phyloP scores from a whole-genome alignment of 2,329 filamentous ascomycete genomes.

The Neurospora sp. region DNA sequence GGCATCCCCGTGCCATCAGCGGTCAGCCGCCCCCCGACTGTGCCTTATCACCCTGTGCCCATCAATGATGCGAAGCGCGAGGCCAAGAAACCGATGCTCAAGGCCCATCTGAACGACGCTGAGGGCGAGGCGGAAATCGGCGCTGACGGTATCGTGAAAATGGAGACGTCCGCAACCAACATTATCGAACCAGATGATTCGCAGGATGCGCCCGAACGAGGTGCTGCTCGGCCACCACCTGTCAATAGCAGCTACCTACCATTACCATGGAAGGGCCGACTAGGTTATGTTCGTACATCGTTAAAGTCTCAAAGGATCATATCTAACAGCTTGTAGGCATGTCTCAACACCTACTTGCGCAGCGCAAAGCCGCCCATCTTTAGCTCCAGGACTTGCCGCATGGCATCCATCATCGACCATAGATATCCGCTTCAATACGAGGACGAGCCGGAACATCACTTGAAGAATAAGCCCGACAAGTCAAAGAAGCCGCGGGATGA shows the following conservation, averaged over 20 bases:
- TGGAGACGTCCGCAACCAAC: background rate
- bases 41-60: background rate
- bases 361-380: conserved; percentile 76
- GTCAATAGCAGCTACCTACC: conserved; percentile 78
- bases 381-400: conserved; percentile 81
- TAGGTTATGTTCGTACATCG: conserved; percentile 66
- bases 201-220: conserved; percentile 23
- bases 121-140: background rate
- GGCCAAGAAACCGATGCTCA: conserved; percentile 1
- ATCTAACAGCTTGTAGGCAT: conserved; percentile 45
- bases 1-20: conserved; percentile 14
- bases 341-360: conserved; percentile 84
- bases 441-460: conserved; percentile 65
- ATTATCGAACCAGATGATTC: conserved; percentile 6
- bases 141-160: background rate
- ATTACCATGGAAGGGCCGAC: conserved; percentile 77
- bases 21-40: background rate
- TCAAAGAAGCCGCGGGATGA: conserved; percentile 54
- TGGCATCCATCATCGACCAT: conserved; percentile 82
- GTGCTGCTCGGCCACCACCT: conserved; percentile 54
- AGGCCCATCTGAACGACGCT: background rate
- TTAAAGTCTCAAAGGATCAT: background rate
- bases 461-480: conserved; percentile 78
- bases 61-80: background rate
- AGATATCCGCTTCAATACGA: conserved; percentile 71